Evolutionary conservation across 2,329 filamentous ascomycete genomes (phyloP), one percentile per base, ranked within the genome.

Genomic region (Onygenales sp.): DNA sequence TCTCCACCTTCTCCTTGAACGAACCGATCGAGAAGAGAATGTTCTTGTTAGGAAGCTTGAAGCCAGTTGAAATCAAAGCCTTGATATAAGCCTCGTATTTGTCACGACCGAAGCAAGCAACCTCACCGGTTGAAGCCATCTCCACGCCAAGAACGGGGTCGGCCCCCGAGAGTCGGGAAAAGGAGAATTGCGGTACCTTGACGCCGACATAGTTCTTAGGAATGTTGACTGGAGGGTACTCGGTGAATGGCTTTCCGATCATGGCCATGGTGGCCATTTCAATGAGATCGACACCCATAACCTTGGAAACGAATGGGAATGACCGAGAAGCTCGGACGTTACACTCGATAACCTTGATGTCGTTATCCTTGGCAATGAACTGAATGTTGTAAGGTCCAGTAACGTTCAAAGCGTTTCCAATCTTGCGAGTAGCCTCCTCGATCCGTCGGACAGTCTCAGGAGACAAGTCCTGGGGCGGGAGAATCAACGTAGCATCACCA

Each of bases 271-370:
- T 97, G 32, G 93, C 93, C 89, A 98, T 90, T 76, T 96, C 92
- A 60, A 98, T 96, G 58, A 98, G 79, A 67, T 98, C 92, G 51
- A 96, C 88, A 50, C 91, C 91, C 89, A 95, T 97, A 61, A 95
- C 89, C 78, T 98, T 98, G 59, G 91, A 96, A 13, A 97, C 91
- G 67, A 98, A 98, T 57, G 93, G 93, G 79, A 96, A 96, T 0
- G 92, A 97, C 60, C 93, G 83, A 45, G 93, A 96, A 13, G 93
- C 93, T 58, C 93, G 86, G 56, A 97, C 93, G 65, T 98, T 98
- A 74, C 93, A 97, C 75, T 98, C 93, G 59, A 98, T 98, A 60
- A 98, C 93, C 78, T 97, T 97, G 78, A 98, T 97, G 61, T 97
- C 92, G 69, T 97, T 97, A 70, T 97, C 91, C 77, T 97, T 97